Conservation (phyloP, 106 monocot species). For the Dendrobium officinale region DNA sequence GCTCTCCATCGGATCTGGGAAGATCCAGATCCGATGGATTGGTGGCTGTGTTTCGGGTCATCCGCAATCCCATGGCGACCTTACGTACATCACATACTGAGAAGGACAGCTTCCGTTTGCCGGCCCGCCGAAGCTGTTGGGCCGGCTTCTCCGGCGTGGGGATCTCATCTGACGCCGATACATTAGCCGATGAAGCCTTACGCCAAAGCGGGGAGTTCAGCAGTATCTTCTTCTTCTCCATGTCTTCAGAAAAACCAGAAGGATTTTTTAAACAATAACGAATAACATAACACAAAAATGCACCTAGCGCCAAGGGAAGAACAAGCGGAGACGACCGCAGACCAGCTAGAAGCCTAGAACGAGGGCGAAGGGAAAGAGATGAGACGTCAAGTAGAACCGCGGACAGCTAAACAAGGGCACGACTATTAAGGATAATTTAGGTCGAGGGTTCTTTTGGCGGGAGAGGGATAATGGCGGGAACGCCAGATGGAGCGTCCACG, state of each 20-base stretch:
- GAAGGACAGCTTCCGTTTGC: slow-evolving; percentile 27
- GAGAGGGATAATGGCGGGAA: not conserved
- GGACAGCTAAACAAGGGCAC: too few species aligned
- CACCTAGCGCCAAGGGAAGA: too few species aligned
- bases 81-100: slow-evolving; percentile 50
- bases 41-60: not conserved
- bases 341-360: too few species aligned
- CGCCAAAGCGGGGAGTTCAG: slow-evolving; percentile 2
- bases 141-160: slow-evolving; percentile 53
- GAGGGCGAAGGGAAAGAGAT: too few species aligned
- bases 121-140: slow-evolving; percentile 20
- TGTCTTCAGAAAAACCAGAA: slow-evolving; percentile 4
- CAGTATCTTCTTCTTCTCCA: not conserved
- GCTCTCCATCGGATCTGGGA: slow-evolving; percentile 4
- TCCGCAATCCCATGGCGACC: slow-evolving; percentile 29
- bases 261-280: too few species aligned
- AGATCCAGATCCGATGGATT: slow-evolving; percentile 11
- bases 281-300: too few species aligned
- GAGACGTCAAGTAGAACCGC: too few species aligned
- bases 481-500: not conserved
- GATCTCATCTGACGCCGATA: slow-evolving; percentile 20
- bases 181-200: not conserved
- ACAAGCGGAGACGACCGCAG: too few species aligned
- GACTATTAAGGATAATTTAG: too few species aligned
- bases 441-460: not conserved